Percentiles rank a stretch among this genome's conserved stretches.
phyloP scores from a whole-genome alignment of 75 land plant genomes.

The Selaginella moellendorffii region DNA sequence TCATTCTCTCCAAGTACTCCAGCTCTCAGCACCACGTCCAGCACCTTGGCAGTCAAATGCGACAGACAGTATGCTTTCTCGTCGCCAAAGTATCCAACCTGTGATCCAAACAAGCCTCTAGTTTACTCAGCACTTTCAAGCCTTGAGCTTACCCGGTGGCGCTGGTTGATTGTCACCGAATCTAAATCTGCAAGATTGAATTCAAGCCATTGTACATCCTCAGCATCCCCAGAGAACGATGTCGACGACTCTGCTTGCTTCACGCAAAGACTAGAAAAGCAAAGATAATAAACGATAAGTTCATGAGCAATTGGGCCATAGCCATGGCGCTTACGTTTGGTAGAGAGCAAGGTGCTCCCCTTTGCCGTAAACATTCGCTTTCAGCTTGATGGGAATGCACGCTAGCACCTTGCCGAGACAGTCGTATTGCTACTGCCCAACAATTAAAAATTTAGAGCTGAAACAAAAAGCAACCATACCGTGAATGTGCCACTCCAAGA shows the following conservation, averaged over 20 bases:
- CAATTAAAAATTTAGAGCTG: too few species aligned
- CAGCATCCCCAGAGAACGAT: not conserved
- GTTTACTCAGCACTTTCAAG: too few species aligned
- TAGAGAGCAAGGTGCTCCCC: conserved; percentile 71
- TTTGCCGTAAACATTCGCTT: conserved; percentile 67
- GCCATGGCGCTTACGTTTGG: conserved; percentile 60
- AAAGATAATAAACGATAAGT: not conserved
- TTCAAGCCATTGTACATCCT: not conserved
- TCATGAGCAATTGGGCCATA: not conserved
- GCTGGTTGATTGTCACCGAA: not conserved
- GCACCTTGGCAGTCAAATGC: conserved; percentile 89
- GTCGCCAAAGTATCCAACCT: conserved; percentile 85
- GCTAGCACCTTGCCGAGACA: conserved; percentile 44
- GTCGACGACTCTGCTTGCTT: not conserved
- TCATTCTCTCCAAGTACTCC: conserved; percentile 97
- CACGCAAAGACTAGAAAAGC: not conserved
- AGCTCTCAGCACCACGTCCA: conserved; percentile 67
- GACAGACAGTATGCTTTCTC: conserved; percentile 71
- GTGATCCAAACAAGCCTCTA: too few species aligned
- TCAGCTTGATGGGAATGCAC: conserved; percentile 41
- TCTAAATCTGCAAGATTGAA: not conserved
- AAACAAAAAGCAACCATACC: conserved; percentile 20
- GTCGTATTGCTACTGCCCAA: conserved; percentile 70
- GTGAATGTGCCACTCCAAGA: conserved; percentile 66
- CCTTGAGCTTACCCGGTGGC: not conserved